Evolutionary conservation across 306 rosid species (phyloP).

Genomic region (Sicyos edulis): DNA sequence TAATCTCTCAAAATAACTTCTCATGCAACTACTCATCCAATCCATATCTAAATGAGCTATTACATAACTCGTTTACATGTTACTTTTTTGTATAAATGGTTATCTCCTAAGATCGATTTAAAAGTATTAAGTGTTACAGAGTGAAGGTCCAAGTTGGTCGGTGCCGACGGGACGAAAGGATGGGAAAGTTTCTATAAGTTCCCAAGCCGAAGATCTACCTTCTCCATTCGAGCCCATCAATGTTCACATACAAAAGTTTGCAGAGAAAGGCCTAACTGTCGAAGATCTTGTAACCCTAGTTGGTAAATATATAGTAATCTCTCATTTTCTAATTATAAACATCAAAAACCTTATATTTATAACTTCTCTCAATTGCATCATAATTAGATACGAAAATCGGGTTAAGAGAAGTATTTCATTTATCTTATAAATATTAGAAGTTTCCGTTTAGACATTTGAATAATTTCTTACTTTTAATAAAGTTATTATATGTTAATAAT

Average conservation of each 20-base stretch:
- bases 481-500: too few species aligned
- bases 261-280: slow-evolving; percentile 59
- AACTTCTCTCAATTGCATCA: too few species aligned
- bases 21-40: too few species aligned
- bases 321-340: neutral
- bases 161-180: slow-evolving; percentile 67
- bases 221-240: slow-evolving; percentile 71
- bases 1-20: too few species aligned
- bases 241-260: slow-evolving; percentile 50
- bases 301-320: slow-evolving; percentile 28
- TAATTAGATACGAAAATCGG: too few species aligned
- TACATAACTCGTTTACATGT: too few species aligned
- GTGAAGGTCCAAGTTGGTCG: slow-evolving; percentile 66
- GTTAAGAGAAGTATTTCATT: too few species aligned
- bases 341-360: neutral
- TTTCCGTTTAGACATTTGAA: too few species aligned
- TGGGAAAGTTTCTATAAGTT: slow-evolving; percentile 45
- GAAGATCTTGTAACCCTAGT: slow-evolving; percentile 65
- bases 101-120: neutral
- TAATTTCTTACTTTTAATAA: too few species aligned
- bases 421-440: too few species aligned
- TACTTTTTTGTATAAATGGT: too few species aligned
- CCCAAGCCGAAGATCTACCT: slow-evolving; percentile 53
- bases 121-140: slow-evolving; percentile 25
- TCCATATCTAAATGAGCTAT: too few species aligned